Evolutionary conservation across 2,329 filamentous ascomycete species (phyloP).

Genomic region (Cercospora sp.): DNA sequence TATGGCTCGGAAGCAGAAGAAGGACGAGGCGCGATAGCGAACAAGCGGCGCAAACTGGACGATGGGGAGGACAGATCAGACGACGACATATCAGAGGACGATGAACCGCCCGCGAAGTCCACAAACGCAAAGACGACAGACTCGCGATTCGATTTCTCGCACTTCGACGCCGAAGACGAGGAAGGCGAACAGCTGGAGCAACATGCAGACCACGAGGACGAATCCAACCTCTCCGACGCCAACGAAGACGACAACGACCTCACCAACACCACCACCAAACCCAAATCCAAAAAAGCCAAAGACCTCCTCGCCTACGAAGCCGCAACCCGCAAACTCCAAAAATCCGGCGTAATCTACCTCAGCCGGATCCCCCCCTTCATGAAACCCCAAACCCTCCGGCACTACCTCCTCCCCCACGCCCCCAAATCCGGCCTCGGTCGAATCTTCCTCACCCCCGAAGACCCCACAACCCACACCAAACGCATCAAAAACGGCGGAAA

Average conservation of each 20-base stretch:
- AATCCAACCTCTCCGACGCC: conserved; percentile 14
- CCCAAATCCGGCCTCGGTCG: conserved; percentile 61
- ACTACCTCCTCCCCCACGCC: conserved; percentile 73
- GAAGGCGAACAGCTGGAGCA: conserved; percentile 30
- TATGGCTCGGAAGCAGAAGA: conserved; percentile 71
- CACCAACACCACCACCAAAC: neutral
- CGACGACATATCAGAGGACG: conserved; percentile 27
- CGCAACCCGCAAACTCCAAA: conserved; percentile 64
- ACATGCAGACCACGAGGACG: conserved; percentile 18
- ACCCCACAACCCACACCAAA: conserved; percentile 63
- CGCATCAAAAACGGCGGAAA: conserved; percentile 74
- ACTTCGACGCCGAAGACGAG: conserved; percentile 23
- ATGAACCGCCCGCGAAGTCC: conserved; percentile 17
- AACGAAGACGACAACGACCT: conserved; percentile 21
- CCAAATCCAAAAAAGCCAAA: conserved; percentile 40
- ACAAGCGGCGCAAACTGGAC: conserved; percentile 65
- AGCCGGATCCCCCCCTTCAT: conserved; percentile 85
- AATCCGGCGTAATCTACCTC: conserved; percentile 79
- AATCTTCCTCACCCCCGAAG: conserved; percentile 77
- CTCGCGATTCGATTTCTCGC: conserved; percentile 20
- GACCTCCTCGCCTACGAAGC: conserved; percentile 68
- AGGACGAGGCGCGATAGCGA: conserved; percentile 57
- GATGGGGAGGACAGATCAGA: conserved; percentile 40
- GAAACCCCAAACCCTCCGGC: conserved; percentile 76
- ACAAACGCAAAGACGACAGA: conserved; percentile 6